Evolutionary conservation across 1,139 yeast species (phyloP).

Genomic region (Kluyveromyces marxianus): DNA sequence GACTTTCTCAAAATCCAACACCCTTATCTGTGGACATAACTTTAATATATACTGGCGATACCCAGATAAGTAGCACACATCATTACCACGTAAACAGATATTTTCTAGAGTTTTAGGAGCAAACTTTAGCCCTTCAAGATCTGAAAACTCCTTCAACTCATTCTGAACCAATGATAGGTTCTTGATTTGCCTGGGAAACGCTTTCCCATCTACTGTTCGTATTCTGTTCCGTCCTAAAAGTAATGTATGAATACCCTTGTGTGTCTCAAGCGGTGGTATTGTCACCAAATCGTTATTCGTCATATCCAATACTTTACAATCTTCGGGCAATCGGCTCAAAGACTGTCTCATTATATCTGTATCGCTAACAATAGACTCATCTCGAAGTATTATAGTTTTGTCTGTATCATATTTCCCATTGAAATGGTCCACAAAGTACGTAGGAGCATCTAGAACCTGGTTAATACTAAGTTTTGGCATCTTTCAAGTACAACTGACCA

Average conservation of each 20-base stretch:
- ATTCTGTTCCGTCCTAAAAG: constrained; percentile 25
- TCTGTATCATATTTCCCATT: constrained; percentile 22
- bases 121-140: constrained; percentile 15
- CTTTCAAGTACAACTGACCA: background rate
- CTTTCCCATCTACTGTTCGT: constrained; percentile 16
- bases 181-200: constrained; percentile 20
- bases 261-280: constrained; percentile 19
- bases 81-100: constrained; percentile 54
- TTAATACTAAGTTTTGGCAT: constrained; percentile 49
- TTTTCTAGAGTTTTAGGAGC: constrained; percentile 29
- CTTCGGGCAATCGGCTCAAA: constrained; percentile 16
- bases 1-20: constrained; percentile 62
- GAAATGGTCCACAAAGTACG: constrained; percentile 32
- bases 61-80: constrained; percentile 43
- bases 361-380: constrained; percentile 23
- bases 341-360: constrained; percentile 21
- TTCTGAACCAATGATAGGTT: constrained; percentile 23
- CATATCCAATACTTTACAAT: constrained; percentile 24
- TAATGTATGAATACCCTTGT: constrained; percentile 24
- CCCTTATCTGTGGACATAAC: constrained; percentile 52
- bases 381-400: constrained; percentile 23
- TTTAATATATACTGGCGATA: constrained; percentile 58
- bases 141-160: constrained; percentile 17
- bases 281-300: constrained; percentile 24
- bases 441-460: constrained; percentile 41